Base-by-base conservation (phyloP, 169 alveolate species). In the Babesia bovis region DNA sequence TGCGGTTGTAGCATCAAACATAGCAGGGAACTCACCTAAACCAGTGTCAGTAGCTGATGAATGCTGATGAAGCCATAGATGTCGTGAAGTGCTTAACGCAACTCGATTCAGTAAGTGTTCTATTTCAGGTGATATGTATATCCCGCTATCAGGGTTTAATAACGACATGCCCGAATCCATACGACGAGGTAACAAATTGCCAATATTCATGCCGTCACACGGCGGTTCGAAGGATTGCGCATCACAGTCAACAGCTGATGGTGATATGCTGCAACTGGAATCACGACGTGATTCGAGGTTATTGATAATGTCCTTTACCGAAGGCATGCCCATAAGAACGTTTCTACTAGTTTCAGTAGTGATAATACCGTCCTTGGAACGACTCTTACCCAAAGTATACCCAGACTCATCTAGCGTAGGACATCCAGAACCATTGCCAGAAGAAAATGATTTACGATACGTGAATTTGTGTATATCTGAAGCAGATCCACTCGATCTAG, bases 1-100 rank as follows among this genome's bases (percentile, higher is more conserved):
- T 17, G 42, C 73, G 0, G 47, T 17, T 17, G 23, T n/a, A 0
- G 73, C 73, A 3, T 25, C 45, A 4, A 6, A 47, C 3, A 63
- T 63, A 4, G 6, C 49, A 23, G 38, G 40, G 50, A 63, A 63
- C 9, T 63, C 13, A 21, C 61, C 49, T 42, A 63, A 26, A 4
- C 25, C 25, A 45, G 49, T 26, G 25, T 36, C 73, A 5, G 19
- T 1, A 38, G 66, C 10, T 4, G n/a, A 23, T 7, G 66, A 56
- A 30, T 44, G 45, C 30, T 56, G 66, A 2, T 32, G 36, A 13
- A 47, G n/a, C n/a, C n/a, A n/a, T n/a, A n/a, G n/a, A n/a, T n/a
- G n/a, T n/a, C n/a, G n/a, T 38, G 45, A 38, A 38, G 13, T 38
- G n/a, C 7, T 38, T 7, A 9, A 9, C 7, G 45, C 45, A 7